A percentile compares a stretch with the other conserved stretches of the same genome.
Conservation (phyloP, 768 basidiomycete genomes). For the Asterophora parasitica region DNA sequence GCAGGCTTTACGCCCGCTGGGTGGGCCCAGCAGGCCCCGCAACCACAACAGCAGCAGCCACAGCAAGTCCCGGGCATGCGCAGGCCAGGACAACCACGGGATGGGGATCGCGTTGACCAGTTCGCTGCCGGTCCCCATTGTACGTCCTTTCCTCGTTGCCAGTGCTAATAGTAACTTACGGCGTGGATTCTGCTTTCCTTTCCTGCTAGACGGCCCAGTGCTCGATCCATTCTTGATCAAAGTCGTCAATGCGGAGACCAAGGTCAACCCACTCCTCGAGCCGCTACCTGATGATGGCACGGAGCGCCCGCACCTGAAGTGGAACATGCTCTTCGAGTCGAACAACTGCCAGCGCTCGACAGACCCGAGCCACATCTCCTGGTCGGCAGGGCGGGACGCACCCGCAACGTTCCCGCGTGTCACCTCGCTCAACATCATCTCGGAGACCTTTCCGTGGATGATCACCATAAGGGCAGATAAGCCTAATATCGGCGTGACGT, state of each 20-base stretch:
- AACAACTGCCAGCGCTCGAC: slow-evolving; percentile 56
- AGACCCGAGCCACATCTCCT: slow-evolving; percentile 57
- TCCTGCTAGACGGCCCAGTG: slow-evolving; percentile 58
- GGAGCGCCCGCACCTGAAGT: slow-evolving; percentile 51
- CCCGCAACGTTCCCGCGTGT: slow-evolving; percentile 67
- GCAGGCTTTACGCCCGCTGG: slow-evolving; percentile 2
- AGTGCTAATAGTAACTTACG: neutral
- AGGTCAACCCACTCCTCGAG: slow-evolving; percentile 58
- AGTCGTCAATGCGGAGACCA: slow-evolving; percentile 41
- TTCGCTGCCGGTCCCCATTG: slow-evolving; percentile 19
- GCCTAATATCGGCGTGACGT: slow-evolving; percentile 52
- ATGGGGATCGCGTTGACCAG: slow-evolving; percentile 14
- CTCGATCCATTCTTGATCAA: slow-evolving; percentile 54
- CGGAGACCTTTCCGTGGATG: slow-evolving; percentile 50
- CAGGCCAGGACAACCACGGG: slow-evolving; percentile 2
- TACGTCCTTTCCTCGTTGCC: slow-evolving; percentile 8
- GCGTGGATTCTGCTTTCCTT: neutral
- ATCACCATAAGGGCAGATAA: slow-evolving; percentile 43
- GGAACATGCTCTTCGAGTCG: slow-evolving; percentile 71
- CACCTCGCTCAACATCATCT: slow-evolving; percentile 47
- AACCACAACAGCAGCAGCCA: neutral
- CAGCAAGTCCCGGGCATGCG: neutral
- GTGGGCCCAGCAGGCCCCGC: slow-evolving; percentile 2
- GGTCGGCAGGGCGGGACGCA: slow-evolving; percentile 58
- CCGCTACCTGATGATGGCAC: slow-evolving; percentile 36